Percentiles rank a stretch among this genome's conserved stretches.
phyloP scores from a whole-genome alignment of 129 eudicot genomes.

The Tagetes erecta region DNA sequence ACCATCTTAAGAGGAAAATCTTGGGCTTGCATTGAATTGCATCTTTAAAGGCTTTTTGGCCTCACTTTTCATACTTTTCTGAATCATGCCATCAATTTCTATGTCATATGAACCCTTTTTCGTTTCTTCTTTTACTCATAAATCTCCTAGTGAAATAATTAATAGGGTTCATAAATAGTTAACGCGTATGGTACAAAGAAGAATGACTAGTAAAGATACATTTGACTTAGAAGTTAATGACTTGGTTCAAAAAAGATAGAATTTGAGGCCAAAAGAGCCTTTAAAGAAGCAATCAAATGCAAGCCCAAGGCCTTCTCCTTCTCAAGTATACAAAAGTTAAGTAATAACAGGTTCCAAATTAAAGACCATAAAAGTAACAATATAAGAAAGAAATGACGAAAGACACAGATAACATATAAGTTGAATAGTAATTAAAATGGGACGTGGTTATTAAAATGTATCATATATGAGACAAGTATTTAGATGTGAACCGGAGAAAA shows the following conservation, averaged over 20 bases:
- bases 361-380: too few relatives aligned
- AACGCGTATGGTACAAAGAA: neutral
- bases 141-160: neutral
- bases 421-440: neutral
- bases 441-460: neutral
- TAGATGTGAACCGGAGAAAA: neutral
- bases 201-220: constrained; percentile 16
- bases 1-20: neutral
- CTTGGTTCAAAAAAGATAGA: constrained; percentile 16
- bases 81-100: constrained; percentile 29
- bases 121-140: neutral
- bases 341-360: neutral
- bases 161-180: neutral
- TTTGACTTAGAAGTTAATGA: constrained; percentile 21
- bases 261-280: constrained; percentile 9
- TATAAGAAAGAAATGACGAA: too few relatives aligned
- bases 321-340: neutral
- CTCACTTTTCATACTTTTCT: constrained; percentile 21
- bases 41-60: constrained; percentile 21
- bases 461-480: neutral
- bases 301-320: constrained; percentile 9
- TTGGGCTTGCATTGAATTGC: constrained; percentile 18
- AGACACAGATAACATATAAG: too few relatives aligned
- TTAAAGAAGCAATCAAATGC: constrained; percentile 27
- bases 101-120: constrained; percentile 15